A percentile compares a stretch with the other conserved stretches of the same genome.
phyloP scores from a whole-genome alignment of 2,329 filamentous ascomycete genomes.

The Pseudopithomyces chartarum region DNA sequence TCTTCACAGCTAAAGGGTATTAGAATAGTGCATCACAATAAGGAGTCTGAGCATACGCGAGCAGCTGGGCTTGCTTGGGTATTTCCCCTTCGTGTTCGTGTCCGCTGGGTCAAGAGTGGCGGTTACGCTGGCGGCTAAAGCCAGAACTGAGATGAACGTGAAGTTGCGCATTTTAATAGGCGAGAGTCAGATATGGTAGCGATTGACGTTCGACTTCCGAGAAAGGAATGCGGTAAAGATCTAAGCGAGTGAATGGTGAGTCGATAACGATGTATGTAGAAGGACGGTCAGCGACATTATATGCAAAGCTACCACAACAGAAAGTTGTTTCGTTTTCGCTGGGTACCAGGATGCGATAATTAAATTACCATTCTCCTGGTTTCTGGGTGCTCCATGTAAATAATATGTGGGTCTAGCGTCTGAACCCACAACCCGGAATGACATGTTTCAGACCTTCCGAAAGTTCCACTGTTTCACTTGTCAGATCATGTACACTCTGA shows the following conservation, averaged over 20 bases:
- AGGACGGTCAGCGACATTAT: neutral
- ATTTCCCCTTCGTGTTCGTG: constrained; percentile 45
- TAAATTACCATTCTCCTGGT: neutral
- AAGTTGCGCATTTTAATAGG: neutral
- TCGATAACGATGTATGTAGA: neutral
- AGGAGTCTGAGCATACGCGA: constrained; percentile 10
- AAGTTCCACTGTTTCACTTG: neutral
- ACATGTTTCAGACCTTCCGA: neutral
- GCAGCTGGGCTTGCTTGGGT: constrained; percentile 35
- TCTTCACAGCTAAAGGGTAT: constrained; percentile 27
- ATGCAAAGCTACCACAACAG: neutral
- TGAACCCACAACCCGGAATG: neutral
- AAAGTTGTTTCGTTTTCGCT: neutral
- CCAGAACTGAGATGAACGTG: neutral
- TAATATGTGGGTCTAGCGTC: constrained; percentile 2
- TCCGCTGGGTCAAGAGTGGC: constrained; percentile 45
- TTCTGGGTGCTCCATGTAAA: neutral
- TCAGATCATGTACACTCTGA: neutral
- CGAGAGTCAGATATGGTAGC: neutral
- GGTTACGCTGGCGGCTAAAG: neutral
- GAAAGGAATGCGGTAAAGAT: neutral
- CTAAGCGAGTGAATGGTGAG: neutral
- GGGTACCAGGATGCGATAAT: neutral
- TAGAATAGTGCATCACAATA: neutral
- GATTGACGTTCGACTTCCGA: neutral